Conservation (phyloP, 306 rosid genomes). For the Pyrus betulifolia region DNA sequence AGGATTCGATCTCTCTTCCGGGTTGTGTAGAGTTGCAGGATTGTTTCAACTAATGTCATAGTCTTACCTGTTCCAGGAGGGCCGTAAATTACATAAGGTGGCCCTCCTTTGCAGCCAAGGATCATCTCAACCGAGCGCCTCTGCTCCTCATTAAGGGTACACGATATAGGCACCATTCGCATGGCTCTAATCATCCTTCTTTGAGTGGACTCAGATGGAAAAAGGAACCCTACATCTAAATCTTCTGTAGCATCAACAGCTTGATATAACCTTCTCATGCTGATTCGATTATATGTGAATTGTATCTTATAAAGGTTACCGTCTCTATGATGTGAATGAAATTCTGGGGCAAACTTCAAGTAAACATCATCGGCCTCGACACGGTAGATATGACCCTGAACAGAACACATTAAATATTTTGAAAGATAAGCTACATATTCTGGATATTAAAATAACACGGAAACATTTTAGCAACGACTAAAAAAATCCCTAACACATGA, state of each 20-base stretch:
- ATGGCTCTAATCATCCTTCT: constrained; percentile 43
- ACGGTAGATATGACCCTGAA: constrained; percentile 68
- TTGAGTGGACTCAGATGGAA: constrained; percentile 40
- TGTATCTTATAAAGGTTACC: constrained; percentile 44
- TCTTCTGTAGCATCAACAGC: constrained; percentile 48
- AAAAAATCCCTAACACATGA: neutral
- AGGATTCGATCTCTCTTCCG: constrained; percentile 48
- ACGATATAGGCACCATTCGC: constrained; percentile 48
- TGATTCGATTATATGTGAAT: constrained; percentile 65
- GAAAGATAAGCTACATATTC: neutral
- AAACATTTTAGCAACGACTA: neutral
- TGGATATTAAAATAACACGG: neutral
- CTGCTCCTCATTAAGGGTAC: constrained; percentile 61
- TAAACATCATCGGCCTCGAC: constrained; percentile 79
- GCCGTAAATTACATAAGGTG: constrained; percentile 79
- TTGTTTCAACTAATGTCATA: constrained; percentile 63
- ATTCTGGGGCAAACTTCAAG: constrained; percentile 52
- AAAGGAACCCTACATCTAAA: constrained; percentile 45
- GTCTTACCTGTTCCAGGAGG: constrained; percentile 98
- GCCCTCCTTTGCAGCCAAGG: constrained; percentile 74
- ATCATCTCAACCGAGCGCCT: constrained; percentile 51
- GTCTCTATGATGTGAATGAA: constrained; percentile 46
- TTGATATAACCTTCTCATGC: constrained; percentile 75
- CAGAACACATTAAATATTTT: constrained; percentile 3
- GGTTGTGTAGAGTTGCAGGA: constrained; percentile 62